Base-by-base conservation (phyloP, 306 rosid species). In the Citrullus colocynthis region DNA sequence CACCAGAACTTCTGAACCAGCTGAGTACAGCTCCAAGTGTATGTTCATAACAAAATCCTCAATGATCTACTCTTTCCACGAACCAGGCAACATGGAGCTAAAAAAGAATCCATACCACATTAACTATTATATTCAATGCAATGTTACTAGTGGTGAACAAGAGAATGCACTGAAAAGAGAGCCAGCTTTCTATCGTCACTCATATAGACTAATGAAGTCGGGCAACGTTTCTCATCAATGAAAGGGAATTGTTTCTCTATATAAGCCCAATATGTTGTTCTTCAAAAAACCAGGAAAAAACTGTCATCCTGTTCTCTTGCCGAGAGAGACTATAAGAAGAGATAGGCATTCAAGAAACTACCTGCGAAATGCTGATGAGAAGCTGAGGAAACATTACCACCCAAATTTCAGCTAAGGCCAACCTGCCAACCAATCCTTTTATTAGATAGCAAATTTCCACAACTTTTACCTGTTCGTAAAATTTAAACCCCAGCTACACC, bases 1-100 rank as follows among this genome's bases (percentile, higher is more conserved):
- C 86, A 37, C 80, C 79, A 7, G 81, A 79, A 78, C 62, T 83
- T 87, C 83, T 80, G 61, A 28, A 79, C 49, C 91, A 81, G 78
- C 77, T 60, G 83, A 78, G 56, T 79, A 85, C 76, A 49, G 88
- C 80, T 83, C 88, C 80, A 82, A 84, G 79, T 81, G 86, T 85
- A 84, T 83, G 85, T 82, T 88, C 93, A 83, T 81, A 78, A 74
- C 78, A 32, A 74, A 34, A 75, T 9, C 70, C 83, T 54, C 85
- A 28, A 48, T 52, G 77, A 84, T 28, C 42, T 71, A 81, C 74
- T 21, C 36, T 61, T 80, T 82, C 74, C 70, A 65, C 49, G 16
- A 83, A 78, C 77, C 83, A 70, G 52, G 51, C 3, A 81, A 78
- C 78, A 6, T 70, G n/a, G 72, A 78, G 81, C 85, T 80, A 85